These are phyloP conservation scores for Penicillium salamii DNA, from an alignment of 495 filamentous ascomycete species.

Conservation along the genomic window DNA sequence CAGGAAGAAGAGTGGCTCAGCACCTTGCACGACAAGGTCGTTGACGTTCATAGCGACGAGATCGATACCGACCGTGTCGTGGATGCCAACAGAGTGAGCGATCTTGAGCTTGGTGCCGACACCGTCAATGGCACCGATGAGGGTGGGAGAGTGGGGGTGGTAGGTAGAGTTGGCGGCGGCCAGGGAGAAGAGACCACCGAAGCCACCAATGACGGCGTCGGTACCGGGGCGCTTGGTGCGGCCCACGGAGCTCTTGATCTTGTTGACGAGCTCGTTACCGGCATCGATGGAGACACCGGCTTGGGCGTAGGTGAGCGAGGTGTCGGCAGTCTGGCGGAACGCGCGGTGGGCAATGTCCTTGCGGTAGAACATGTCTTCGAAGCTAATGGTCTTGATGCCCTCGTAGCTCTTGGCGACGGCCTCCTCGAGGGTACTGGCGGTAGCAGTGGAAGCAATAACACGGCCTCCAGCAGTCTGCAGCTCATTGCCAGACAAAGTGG, in stretches of 20 bases:
- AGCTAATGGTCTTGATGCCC: constrained; percentile 74
- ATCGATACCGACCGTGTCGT: constrained; percentile 91
- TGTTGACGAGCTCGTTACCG: constrained; percentile 84
- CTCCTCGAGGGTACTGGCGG: constrained; percentile 67
- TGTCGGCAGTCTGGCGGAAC: constrained; percentile 39
- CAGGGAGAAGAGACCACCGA: constrained; percentile 87
- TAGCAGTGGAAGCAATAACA: constrained; percentile 85
- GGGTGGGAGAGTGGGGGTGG: constrained; percentile 62
- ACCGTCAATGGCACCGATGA: constrained; percentile 91
- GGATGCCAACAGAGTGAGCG: constrained; percentile 81
- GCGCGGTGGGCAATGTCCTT: constrained; percentile 84
- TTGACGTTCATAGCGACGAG: constrained; percentile 99
- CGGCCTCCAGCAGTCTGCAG: constrained; percentile 80
- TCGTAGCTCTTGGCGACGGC: constrained; percentile 83
- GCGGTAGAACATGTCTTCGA: constrained; percentile 88
- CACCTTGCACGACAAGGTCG: constrained; percentile 92
- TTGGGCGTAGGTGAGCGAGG: constrained; percentile 82
- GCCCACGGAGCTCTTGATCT: constrained; percentile 79
- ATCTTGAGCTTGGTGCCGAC: constrained; percentile 97
- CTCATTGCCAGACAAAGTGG: constrained; percentile 56
- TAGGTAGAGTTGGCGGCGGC: constrained; percentile 66
- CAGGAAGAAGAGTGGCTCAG: constrained; percentile 89
- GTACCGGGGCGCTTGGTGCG: constrained; percentile 81
- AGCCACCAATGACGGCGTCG: constrained; percentile 89
- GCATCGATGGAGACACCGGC: constrained; percentile 91